These are phyloP conservation scores for Coemansia umbellata DNA, from an alignment of 192 early-diverging fungal genomes.

Conservation along the genomic window DNA sequence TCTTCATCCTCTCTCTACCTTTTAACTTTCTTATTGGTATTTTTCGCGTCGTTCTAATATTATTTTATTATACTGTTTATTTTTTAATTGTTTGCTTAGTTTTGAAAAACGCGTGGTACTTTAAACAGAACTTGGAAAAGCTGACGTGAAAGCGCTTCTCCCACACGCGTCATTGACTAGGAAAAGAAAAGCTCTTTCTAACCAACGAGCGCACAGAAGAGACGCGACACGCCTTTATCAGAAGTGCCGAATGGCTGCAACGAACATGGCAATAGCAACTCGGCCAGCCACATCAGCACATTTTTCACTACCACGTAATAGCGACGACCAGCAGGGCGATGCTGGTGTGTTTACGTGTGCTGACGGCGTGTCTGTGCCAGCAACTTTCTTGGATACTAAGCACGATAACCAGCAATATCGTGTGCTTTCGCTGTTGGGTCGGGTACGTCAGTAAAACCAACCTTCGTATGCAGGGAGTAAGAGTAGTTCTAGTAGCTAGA, in stretches of 20 bases:
- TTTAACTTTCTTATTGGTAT: neutral
- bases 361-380: constrained; percentile 40
- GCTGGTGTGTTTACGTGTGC: constrained; percentile 25
- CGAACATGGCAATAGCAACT: neutral
- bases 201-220: neutral
- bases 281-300: neutral
- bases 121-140: neutral
- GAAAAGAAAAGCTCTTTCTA: too few species aligned
- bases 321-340: neutral
- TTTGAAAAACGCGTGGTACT: neutral
- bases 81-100: neutral
- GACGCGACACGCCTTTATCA: too few species aligned
- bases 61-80: neutral
- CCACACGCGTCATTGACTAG: neutral
- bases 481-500: too few species aligned
- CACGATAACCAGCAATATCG: constrained; percentile 14
- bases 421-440: constrained; percentile 32
- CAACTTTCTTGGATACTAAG: constrained; percentile 21
- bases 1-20: neutral
- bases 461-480: too few species aligned
- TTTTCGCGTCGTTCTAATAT: constrained; percentile 3
- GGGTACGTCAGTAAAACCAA: constrained; percentile 29
- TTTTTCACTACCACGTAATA: neutral
- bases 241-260: constrained; percentile 3
- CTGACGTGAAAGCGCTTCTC: neutral